These are phyloP conservation scores for Beauveria sp. DNA, from an alignment of 2,329 filamentous ascomycete genomes.

Conservation along the genomic window DNA sequence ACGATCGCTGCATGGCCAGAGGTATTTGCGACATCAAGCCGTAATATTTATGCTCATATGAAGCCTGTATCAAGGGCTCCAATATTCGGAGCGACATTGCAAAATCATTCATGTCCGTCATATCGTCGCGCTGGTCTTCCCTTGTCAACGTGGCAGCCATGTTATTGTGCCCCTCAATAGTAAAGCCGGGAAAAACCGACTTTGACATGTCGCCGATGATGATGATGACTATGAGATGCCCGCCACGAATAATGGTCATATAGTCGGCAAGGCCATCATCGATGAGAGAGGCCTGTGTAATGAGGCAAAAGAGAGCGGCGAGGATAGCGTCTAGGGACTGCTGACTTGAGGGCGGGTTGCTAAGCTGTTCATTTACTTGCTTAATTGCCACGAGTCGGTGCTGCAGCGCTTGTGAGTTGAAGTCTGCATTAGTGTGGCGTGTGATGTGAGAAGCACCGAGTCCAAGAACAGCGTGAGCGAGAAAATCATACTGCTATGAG, in stretches of 20 bases:
- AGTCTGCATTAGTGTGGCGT: conserved; percentile 20
- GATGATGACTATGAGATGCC: conserved; percentile 17
- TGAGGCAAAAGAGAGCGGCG: conserved; percentile 26
- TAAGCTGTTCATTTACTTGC: conserved; percentile 26
- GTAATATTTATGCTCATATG: conserved; percentile 16
- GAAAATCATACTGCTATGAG: conserved; percentile 24
- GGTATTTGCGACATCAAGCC: conserved; percentile 14
- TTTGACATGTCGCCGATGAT: conserved; percentile 16
- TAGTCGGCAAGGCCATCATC: conserved; percentile 31
- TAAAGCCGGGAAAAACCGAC: conserved; percentile 19
- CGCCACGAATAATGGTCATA: conserved; percentile 26
- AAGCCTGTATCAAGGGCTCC: conserved; percentile 14
- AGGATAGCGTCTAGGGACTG: conserved; percentile 29
- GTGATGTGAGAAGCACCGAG: conserved; percentile 30
- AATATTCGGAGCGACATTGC: conserved; percentile 14
- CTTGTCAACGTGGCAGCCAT: conserved; percentile 15
- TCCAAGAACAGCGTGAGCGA: conserved; percentile 30
- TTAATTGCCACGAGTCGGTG: conserved; percentile 29
- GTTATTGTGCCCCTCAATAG: conserved; percentile 19
- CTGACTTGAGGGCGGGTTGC: conserved; percentile 17
- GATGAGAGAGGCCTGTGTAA: conserved; percentile 29
- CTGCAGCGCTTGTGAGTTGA: conserved; percentile 22
- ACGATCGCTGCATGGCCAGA: conserved; percentile 11
- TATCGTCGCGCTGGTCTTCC: conserved; percentile 18
- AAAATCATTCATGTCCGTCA: conserved; percentile 18